Conservation (phyloP, 208 protist genomes). For the Trypanosoma mega region DNA sequence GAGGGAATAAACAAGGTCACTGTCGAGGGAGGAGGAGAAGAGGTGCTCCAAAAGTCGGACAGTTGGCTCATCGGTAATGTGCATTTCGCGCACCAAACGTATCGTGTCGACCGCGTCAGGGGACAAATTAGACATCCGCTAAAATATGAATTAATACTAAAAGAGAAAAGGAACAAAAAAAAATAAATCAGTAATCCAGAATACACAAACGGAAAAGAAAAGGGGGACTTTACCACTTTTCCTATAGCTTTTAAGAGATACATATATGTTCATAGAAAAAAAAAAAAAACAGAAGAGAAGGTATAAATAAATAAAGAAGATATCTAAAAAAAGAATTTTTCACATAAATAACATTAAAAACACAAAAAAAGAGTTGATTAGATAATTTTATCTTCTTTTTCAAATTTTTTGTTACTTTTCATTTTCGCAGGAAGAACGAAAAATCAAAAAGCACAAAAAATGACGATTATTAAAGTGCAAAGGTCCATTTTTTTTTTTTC, state of each 20-base stretch:
- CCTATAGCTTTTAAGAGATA: too few relatives aligned
- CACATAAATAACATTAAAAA: background rate
- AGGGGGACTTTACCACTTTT: too few relatives aligned
- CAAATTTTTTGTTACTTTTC: too few relatives aligned
- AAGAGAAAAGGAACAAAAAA: conserved; percentile 19
- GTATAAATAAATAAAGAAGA: conserved; percentile 9
- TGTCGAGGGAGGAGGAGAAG: conserved; percentile 59
- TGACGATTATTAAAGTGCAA: too few relatives aligned
- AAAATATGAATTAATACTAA: conserved; percentile 8
- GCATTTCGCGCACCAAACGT: conserved; percentile 57
- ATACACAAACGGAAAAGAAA: background rate
- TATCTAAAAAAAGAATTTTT: conserved; percentile 12
- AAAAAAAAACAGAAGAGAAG: conserved; percentile 16
- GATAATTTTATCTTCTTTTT: background rate
- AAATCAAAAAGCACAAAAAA: too few relatives aligned
- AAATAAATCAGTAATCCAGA: conserved; percentile 1
- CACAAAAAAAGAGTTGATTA: conserved; percentile 20
- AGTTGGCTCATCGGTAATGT: conserved; percentile 56
- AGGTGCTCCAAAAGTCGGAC: conserved; percentile 76
- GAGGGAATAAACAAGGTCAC: conserved; percentile 53
- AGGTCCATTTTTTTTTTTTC: too few relatives aligned
- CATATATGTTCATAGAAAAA: background rate
- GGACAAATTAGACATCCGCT: conserved; percentile 59
- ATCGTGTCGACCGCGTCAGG: conserved; percentile 67
- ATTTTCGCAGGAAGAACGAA: too few relatives aligned